Base-by-base conservation (phyloP, 2,329 filamentous ascomycete genomes). In the Trichophyton verrucosum region DNA sequence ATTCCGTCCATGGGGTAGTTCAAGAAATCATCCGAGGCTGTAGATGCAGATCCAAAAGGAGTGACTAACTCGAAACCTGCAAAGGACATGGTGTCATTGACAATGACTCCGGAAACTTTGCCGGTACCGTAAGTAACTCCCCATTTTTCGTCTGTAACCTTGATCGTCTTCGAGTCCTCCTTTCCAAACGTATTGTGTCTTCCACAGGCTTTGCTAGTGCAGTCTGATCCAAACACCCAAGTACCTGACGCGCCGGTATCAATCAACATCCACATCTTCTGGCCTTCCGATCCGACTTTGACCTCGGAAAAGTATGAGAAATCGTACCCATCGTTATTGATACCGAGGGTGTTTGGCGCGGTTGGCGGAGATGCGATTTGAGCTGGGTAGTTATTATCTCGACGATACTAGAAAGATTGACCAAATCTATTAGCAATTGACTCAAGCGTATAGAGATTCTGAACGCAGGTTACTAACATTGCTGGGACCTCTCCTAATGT, bases 1-100 rank as follows among this genome's bases (percentile, higher is more conserved):
- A 96, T 95, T 24, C 91, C 91, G 71, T 96, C 91, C 73, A 95
- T 91, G 1, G 89, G 87, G 67, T 92, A 95, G 59, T 82, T 81
- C 30, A 77, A 74, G 71, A 96, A 95, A 64, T 94, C 85, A 58
- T 83, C 74, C 0, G 88, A 90, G 1, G 88, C 88, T 24, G 80
- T 80, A 38, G 81, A 82, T 22, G 87, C 89, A 62, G 91, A 74
- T 3, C 91, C 91, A 68, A 96, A 88, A 13, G 58, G 44, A 66
- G 63, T 27, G 13, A 79, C 71, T 13, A 88, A 67, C 40, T 77
- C 81, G 61, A 90, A 78, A 6, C 82, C 83, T 3, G 83, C 86
- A 65, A 92, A 74, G 11, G 78, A 76, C 22, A 94, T 70, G 0
- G 77, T 84, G 68, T 96, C 91, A 8, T 78, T 80, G 5, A 81